Evolutionary conservation across 805 yeast genomes (phyloP).

Genomic region (Cyberlindnera maritima): DNA sequence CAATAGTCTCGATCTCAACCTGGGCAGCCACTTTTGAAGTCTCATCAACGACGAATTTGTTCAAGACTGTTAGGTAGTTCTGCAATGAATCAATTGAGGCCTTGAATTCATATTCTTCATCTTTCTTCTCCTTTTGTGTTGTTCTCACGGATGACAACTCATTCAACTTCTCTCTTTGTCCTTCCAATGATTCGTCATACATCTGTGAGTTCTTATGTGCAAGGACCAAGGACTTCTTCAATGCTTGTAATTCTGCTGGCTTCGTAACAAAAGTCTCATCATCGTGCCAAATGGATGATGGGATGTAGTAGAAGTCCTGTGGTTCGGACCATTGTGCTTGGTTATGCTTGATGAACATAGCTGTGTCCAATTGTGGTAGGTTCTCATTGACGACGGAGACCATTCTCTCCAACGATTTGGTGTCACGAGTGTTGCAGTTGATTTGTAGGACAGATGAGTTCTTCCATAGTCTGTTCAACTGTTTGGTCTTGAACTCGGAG

Average conservation of each 20-base stretch:
- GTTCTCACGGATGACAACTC: slow-evolving; percentile 30
- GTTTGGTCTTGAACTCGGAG: slow-evolving; percentile 72
- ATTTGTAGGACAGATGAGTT: slow-evolving; percentile 60
- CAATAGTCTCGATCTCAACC: slow-evolving; percentile 88
- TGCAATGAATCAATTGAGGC: slow-evolving; percentile 41
- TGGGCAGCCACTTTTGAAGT: slow-evolving; percentile 70
- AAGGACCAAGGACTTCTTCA: slow-evolving; percentile 46
- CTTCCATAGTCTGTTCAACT: slow-evolving; percentile 67
- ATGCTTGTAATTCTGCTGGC: slow-evolving; percentile 45
- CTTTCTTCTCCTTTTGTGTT: slow-evolving; percentile 39
- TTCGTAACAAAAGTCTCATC: slow-evolving; percentile 71
- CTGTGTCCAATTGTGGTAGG: slow-evolving; percentile 69
- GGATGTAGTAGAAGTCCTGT: slow-evolving; percentile 76
- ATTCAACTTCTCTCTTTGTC: slow-evolving; percentile 31
- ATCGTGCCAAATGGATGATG: slow-evolving; percentile 96
- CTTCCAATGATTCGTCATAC: slow-evolving; percentile 29
- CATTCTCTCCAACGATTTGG: slow-evolving; percentile 44
- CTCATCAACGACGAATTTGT: slow-evolving; percentile 70
- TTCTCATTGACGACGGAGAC: slow-evolving; percentile 65
- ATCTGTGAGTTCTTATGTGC: slow-evolving; percentile 32
- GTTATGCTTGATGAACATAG: slow-evolving; percentile 93
- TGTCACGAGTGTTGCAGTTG: slow-evolving; percentile 42
- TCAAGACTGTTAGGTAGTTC: slow-evolving; percentile 50
- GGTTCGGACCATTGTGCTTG: slow-evolving; percentile 77
- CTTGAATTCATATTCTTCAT: slow-evolving; percentile 45